Conservation (phyloP, 2,329 filamentous ascomycete genomes). For the Dryadomyces quercivorus region DNA sequence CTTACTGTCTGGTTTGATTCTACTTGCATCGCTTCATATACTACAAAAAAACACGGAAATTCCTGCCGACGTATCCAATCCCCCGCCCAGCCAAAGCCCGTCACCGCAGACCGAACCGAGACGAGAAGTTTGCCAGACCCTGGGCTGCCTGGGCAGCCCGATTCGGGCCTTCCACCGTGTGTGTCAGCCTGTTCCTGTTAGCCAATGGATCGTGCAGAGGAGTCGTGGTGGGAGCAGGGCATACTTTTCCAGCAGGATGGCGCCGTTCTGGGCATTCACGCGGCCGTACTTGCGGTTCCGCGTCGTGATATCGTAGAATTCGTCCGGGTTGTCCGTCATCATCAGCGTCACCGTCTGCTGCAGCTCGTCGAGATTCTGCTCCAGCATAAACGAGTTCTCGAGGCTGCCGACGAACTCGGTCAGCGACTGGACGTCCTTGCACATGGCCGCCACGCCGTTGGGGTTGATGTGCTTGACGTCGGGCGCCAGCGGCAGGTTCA, state of each 20-base stretch:
- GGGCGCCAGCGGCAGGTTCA: constrained; percentile 67
- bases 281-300: constrained; percentile 88
- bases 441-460: constrained; percentile 68
- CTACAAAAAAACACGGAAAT: not conserved
- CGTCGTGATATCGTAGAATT: constrained; percentile 87
- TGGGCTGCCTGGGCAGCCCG: constrained; percentile 53
- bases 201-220: not conserved
- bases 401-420: constrained; percentile 77
- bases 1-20: not conserved
- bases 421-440: constrained; percentile 74
- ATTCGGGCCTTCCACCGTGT: constrained; percentile 44
- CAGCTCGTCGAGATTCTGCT: constrained; percentile 82
- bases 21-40: not conserved
- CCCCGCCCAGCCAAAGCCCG: not conserved
- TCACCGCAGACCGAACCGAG: constrained; percentile 50
- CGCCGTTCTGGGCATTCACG: constrained; percentile 84
- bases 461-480: constrained; percentile 79
- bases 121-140: constrained; percentile 59
- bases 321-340: constrained; percentile 80
- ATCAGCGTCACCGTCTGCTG: constrained; percentile 86
- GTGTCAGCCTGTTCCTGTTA: constrained; percentile 44
- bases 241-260: constrained; percentile 83
- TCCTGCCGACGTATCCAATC: too few species aligned
- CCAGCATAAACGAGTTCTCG: constrained; percentile 71
- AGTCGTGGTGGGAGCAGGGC: not conserved